phyloP scores from a whole-genome alignment of 257 asterid genomes.

The Vinca minor region DNA sequence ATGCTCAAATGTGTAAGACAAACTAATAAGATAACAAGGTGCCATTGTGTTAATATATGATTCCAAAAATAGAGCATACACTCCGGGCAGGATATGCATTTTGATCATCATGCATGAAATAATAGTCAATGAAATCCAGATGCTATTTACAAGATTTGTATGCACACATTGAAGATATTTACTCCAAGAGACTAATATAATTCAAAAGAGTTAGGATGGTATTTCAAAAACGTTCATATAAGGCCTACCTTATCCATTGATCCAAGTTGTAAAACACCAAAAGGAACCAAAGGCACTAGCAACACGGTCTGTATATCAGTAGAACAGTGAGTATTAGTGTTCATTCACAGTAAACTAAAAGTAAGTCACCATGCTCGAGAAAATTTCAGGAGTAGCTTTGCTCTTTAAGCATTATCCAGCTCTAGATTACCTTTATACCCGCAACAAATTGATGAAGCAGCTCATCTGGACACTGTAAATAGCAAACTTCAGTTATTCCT shows the following conservation, averaged over 20 bases:
- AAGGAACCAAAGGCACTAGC: slow-evolving; percentile 66
- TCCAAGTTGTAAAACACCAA: slow-evolving; percentile 90
- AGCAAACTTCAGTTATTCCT: slow-evolving; percentile 15
- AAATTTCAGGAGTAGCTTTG: not conserved
- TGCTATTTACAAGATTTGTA: not conserved
- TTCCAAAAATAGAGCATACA: not conserved
- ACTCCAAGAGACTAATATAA: not conserved
- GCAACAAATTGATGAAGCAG: slow-evolving; percentile 70
- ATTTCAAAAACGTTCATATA: slow-evolving; percentile 3
- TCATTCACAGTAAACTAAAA: not conserved
- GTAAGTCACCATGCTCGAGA: not conserved
- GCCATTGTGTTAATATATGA: not conserved
- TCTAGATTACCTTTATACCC: slow-evolving; percentile 64
- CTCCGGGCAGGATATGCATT: not conserved
- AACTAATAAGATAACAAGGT: not conserved
- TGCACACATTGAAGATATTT: not conserved
- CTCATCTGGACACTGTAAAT: slow-evolving; percentile 63
- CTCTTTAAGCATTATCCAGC: slow-evolving; percentile 5
- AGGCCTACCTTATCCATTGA: slow-evolving; percentile 60
- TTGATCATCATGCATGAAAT: slow-evolving; percentile 1
- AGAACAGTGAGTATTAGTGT: slow-evolving; percentile 5
- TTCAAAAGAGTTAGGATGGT: not conserved
- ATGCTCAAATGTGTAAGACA: not conserved
- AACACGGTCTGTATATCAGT: slow-evolving; percentile 64
- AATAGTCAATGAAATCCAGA: not conserved